phyloP scores from a whole-genome alignment of 345 rosid species.

The Carallia pectinifolia region DNA sequence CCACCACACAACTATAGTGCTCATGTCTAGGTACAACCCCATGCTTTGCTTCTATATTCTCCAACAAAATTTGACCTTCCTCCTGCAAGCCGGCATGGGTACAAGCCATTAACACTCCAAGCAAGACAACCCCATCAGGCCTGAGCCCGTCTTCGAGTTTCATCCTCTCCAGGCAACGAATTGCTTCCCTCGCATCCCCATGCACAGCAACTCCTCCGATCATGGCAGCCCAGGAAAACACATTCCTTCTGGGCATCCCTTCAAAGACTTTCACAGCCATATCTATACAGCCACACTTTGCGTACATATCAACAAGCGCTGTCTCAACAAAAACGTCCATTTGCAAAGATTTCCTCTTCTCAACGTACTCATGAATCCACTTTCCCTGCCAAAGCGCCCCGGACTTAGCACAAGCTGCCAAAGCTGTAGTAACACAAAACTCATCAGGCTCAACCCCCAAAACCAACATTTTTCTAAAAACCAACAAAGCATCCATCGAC shows the following conservation, averaged over 20 bases:
- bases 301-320: constrained; percentile 61
- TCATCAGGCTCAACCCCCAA: constrained; percentile 46
- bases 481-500: constrained; percentile 34
- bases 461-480: constrained; percentile 47
- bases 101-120: constrained; percentile 53
- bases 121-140: constrained; percentile 57
- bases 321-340: constrained; percentile 51
- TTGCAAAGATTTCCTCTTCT: constrained; percentile 31
- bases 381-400: constrained; percentile 54
- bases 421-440: constrained; percentile 46
- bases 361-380: constrained; percentile 54
- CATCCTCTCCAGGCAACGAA: constrained; percentile 45
- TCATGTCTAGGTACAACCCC: constrained; percentile 51
- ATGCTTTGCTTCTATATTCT: constrained; percentile 39
- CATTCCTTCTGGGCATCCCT: constrained; percentile 47
- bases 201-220: constrained; percentile 47
- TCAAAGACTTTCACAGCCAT: constrained; percentile 36
- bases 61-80: constrained; percentile 41
- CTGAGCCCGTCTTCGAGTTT: constrained; percentile 34
- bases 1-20: constrained; percentile 60
- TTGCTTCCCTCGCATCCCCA: constrained; percentile 48
- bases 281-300: constrained; percentile 54
- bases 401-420: constrained; percentile 53
- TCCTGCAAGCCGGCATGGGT: constrained; percentile 51
- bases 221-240: constrained; percentile 58